Percentiles rank a stretch among this genome's conserved stretches.
phyloP scores from a whole-genome alignment of 441 rosid genomes.

The Rhodomyrtus psidioides region DNA sequence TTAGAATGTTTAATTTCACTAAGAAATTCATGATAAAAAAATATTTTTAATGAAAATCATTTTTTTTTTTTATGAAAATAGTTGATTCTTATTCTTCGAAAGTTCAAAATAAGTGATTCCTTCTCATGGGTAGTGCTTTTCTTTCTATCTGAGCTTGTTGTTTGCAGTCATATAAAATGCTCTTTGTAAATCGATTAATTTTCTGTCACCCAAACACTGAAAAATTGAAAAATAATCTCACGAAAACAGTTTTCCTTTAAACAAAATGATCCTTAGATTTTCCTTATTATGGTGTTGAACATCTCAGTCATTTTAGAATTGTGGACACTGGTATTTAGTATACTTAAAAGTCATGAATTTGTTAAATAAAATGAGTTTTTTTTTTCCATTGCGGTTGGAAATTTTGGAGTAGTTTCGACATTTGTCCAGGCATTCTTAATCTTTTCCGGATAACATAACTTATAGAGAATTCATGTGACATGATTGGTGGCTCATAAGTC shows the following conservation, averaged over 20 bases:
- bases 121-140: fast-evolving
- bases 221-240: background rate
- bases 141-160: fast-evolving
- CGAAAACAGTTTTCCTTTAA: background rate
- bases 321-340: background rate
- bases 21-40: background rate
- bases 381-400: background rate
- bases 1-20: background rate
- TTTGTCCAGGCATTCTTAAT: background rate
- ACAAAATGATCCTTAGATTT: background rate
- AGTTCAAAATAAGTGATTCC: background rate
- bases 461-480: background rate
- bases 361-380: background rate
- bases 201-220: background rate
- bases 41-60: background rate
- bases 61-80: fast-evolving
- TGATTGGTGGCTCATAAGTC: background rate
- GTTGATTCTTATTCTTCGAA: background rate
- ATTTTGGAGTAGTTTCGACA: background rate
- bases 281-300: no score
- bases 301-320: background rate
- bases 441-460: background rate
- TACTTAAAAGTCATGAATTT: background rate
- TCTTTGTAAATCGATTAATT: fast-evolving
- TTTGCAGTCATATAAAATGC: background rate